Conservation (phyloP, 257 asterid genomes). For the Henckelia pumila region DNA sequence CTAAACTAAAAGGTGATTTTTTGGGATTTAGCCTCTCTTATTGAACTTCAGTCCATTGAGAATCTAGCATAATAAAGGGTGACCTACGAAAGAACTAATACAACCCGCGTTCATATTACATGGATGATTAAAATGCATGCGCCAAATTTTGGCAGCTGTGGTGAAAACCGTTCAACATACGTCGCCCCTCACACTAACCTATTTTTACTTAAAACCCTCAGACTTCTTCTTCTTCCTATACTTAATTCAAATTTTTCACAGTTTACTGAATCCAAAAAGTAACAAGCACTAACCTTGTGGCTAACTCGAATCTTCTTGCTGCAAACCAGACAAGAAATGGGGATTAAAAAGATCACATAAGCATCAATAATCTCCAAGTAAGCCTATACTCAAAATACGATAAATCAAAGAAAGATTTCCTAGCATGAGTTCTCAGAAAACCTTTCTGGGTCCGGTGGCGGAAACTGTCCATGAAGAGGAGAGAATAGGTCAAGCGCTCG, state of each 20-base stretch:
- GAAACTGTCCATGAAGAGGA: constrained; percentile 69
- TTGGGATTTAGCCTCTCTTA: not conserved
- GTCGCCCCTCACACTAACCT: not conserved
- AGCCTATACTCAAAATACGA: not conserved
- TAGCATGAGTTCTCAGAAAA: constrained; percentile 23
- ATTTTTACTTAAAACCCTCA: not conserved
- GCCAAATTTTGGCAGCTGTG: not conserved
- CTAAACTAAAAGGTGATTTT: not conserved
- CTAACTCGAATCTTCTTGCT: constrained; percentile 87
- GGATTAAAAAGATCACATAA: not conserved
- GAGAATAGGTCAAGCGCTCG: constrained; percentile 91
- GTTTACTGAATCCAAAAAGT: not conserved
- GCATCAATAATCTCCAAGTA: not conserved
- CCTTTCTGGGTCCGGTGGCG: constrained; percentile 84
- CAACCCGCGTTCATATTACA: not conserved
- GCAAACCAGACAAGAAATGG: constrained; percentile 29
- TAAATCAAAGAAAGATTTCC: constrained; percentile 11
- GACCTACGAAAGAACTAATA: not conserved
- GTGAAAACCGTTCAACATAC: not conserved
- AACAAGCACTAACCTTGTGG: constrained; percentile 59
- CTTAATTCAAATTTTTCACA: not conserved
- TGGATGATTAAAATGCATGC: not conserved
- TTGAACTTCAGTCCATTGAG: not conserved
- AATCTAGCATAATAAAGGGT: not conserved
- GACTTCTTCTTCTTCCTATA: too few species aligned